Base-by-base conservation (phyloP, 495 filamentous ascomycete species). In the Mycothermus thermophilus region DNA sequence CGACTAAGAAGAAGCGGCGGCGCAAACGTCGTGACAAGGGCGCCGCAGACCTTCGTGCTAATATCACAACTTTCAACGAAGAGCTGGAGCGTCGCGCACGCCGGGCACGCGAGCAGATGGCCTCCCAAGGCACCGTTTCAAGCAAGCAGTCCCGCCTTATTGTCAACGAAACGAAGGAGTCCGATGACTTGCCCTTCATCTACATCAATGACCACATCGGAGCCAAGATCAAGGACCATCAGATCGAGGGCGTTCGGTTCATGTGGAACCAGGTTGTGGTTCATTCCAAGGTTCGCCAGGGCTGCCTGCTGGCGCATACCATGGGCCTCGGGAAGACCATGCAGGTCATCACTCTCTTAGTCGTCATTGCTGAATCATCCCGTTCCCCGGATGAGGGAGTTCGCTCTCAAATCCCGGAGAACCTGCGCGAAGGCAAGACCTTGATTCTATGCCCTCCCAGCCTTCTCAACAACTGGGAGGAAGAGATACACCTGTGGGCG, bases 261-360 rank as follows among this genome's bases (percentile, higher is more conserved):
- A 69, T 96, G 69, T 96, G 87, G 85, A 72, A 81, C 39, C 79
- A 92, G 38, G 51, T 93, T 16, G 75, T 84, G 5, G 44, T 52
- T 17, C 46, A 54, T 14, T 65, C 66, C 11, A 63, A 65, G 20
- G 51, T 48, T 3, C 60, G 60, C 16, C 74, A 80, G 50, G 87
- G 87, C 5, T 92, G 83, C 46, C 62, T 95, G 3, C 68, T 96
- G 19, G 83, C 87, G 2, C 87, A 94, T 51, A 83, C 83, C 1
- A 93, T 93, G 88, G 87, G 87, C 2, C 56, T 96, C 11, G 87
- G 87, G 10, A 96, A 96, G 56, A 93, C 88, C 0, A 81, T 93
- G 73, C 88, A 94, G 59, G 71, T 73, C 2, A 83, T 95, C 41
- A 78, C 83, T 0, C 55, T 95, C 24, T 65, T 95, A 2, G 64